Evolutionary conservation across 768 basidiomycete genomes (phyloP), one percentile per base, ranked within the genome.

Genomic region (Lactifluus pinguis): DNA sequence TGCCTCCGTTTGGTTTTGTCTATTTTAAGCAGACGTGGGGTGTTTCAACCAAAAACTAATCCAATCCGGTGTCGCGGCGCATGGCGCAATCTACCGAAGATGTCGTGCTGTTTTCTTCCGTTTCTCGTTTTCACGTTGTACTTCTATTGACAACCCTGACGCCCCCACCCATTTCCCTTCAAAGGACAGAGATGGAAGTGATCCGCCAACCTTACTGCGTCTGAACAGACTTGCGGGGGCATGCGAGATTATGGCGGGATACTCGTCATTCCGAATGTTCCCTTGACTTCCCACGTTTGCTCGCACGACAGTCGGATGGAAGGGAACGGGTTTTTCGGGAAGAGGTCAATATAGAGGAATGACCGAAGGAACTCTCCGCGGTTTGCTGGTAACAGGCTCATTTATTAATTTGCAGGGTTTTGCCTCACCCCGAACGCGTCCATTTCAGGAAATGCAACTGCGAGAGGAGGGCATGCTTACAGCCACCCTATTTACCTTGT

Each of bases 301-400:
- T 57, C 45, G 49, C 36, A 2, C 54, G 49, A 38, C 36, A 13
- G n/a, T 52, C 50, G 55, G 60, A 53, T 44, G 41, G 55, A 61
- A 39, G 36, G 19, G n/a, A 45, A 29, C 36, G 44, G 29, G 25
- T 47, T 36, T n/a, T 32, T 13, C 44, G 34, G 60, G 54, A 19
- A 25, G 19, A 52, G n/a, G 13, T 54, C n/a, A 36, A 42, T 59
- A 42, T 2, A 30, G 34, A 36, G 25, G 41, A 34, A 34, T 9
- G 32, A 14, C 42, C 54, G 53, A 61, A 42, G 25, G 54, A 38
- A 41, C 9, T 11, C 39, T 39, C 49, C 60, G 49, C 34, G 36
- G 55, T 52, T 50, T 5, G 29, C 45, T 11, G 13, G 34, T 55
- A n/a, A 30, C 42, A 51, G 36, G n/a, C 29, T 48, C 17, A 21